phyloP scores from a whole-genome alignment of 768 basidiomycete genomes.

The Phaeotremella skinneri region DNA sequence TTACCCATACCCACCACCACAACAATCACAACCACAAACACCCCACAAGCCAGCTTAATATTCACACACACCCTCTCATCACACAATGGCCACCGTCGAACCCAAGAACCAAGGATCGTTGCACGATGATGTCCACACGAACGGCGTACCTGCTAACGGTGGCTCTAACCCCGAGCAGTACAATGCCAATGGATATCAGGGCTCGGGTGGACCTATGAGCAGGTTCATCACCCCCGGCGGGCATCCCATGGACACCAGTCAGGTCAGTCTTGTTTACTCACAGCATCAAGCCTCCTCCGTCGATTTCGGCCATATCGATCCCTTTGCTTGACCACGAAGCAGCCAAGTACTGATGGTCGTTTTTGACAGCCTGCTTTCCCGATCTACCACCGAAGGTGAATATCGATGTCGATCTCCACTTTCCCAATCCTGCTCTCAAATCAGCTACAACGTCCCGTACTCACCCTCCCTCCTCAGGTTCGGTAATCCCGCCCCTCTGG shows the following conservation, averaged over 20 bases:
- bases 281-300: too few relatives aligned
- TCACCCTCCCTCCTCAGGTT: constrained; percentile 15
- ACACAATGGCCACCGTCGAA: too few relatives aligned
- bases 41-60: too few relatives aligned
- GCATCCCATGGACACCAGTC: constrained; percentile 45
- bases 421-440: background rate
- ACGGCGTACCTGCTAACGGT: constrained; percentile 1
- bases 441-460: background rate
- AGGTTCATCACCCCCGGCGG: constrained; percentile 49
- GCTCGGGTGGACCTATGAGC: constrained; percentile 25
- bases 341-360: too few relatives aligned
- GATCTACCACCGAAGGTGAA: constrained; percentile 42
- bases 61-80: too few relatives aligned
- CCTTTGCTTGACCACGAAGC: too few relatives aligned
- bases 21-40: too few relatives aligned
- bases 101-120: background rate
- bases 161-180: background rate
- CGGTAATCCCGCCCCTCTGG: constrained; percentile 51
- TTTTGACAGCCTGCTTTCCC: constrained; percentile 36
- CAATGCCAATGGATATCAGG: constrained; percentile 19
- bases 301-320: too few relatives aligned
- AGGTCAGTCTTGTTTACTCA: constrained; percentile 21
- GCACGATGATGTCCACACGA: background rate
- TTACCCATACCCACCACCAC: too few relatives aligned
- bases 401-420: background rate